A percentile compares a stretch with the other conserved stretches of the same genome.
Conservation (phyloP, 208 protist genomes). For the Naegleria fowleri region DNA sequence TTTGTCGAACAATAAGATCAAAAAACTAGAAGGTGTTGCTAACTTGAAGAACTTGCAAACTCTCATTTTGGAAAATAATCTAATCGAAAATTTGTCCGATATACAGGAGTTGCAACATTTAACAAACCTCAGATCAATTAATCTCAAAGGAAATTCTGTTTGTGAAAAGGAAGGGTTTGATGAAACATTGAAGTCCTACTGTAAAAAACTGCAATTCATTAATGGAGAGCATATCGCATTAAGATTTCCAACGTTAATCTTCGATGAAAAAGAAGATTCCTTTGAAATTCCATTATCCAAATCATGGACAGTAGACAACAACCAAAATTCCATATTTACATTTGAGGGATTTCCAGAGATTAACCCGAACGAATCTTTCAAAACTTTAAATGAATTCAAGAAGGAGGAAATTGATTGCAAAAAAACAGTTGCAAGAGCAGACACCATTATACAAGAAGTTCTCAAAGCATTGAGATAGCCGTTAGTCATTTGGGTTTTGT, state of each 20-base stretch:
- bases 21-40: not conserved
- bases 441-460: not conserved
- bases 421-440: not conserved
- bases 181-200: not conserved
- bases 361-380: not conserved
- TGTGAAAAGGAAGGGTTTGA: not conserved
- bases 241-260: not conserved
- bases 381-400: not conserved
- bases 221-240: not conserved
- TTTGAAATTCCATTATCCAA: not conserved
- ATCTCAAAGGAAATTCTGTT: not conserved
- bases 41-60: not conserved
- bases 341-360: not conserved
- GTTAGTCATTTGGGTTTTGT: not conserved
- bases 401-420: not conserved
- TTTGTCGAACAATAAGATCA: not conserved
- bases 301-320: not conserved
- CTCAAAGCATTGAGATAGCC: not conserved
- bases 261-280: not conserved
- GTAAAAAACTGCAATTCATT: not conserved
- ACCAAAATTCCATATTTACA: not conserved
- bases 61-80: not conserved
- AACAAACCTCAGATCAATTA: not conserved
- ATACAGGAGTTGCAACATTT: not conserved
- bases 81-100: not conserved